Base-by-base conservation (phyloP, 2,329 filamentous ascomycete genomes). In the Balansia obtecta region DNA sequence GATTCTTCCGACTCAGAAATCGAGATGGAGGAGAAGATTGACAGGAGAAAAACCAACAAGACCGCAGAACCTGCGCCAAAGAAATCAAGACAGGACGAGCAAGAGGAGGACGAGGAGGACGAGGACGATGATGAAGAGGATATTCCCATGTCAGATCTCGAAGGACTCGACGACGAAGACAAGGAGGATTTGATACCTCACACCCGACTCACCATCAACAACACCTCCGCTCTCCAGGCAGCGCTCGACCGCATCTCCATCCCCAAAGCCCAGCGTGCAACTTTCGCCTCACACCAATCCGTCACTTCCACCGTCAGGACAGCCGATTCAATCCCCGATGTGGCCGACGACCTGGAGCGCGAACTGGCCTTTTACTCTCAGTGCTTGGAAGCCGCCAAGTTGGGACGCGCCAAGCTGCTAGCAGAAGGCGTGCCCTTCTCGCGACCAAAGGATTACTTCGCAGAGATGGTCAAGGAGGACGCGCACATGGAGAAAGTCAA, bases 401-500 rank as follows among this genome's bases (percentile, higher is more conserved):
- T 80, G 53, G 93, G 81, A 2, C 85, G 91, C 50, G 67, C 72
- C n/a, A 72, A 83, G 54, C 76, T 98, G 22, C 85, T 86, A 63
- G 83, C 85, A 55, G 91, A 96, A 67, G 85, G 85, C 9, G 77
- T 91, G 1, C 80, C 86, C 7, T 98, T 98, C 70, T 85, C 88
- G 30, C 80, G 93, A 10, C 93, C 93, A 3, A 83, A 80, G 50
- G 93, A 98, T 71, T 98, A 95, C 72, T 98, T 98, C 61, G 93
- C 93, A 43, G 93, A 98, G 75, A 98, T 97, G 90, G 84, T 96
- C 62, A 97, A 97, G 80, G 88, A 85, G 62, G 93, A 98, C 65
- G 91, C 94, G 61, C 93, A 96, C 68, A 98, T 98, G 93, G 87
- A 87, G 65, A 90, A 87, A 76, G 87, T 98, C 65, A 94, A 94